Percentiles rank a stretch among this genome's conserved stretches.
Conservation (phyloP, 257 asterid species). For the Solanum sparsipilum region DNA sequence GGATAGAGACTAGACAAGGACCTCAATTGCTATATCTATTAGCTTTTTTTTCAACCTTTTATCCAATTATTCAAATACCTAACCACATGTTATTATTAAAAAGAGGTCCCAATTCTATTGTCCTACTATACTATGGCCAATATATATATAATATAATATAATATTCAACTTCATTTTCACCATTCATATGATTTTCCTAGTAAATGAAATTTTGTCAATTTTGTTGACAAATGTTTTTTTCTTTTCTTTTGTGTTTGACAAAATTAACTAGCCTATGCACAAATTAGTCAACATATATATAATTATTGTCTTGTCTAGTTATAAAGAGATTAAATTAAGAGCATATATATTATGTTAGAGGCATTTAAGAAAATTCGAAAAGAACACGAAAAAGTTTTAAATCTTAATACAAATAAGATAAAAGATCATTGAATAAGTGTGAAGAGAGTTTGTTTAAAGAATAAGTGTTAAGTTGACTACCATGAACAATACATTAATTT, state of each 20-base stretch:
- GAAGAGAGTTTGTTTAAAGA: background rate
- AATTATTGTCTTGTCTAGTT: background rate
- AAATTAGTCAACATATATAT: background rate
- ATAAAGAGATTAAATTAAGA: background rate
- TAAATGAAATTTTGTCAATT: background rate
- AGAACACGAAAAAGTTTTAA: background rate
- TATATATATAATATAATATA: background rate
- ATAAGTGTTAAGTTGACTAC: background rate
- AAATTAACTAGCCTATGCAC: background rate
- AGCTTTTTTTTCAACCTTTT: background rate
- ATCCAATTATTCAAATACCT: conserved; percentile 2
- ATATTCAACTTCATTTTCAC: background rate
- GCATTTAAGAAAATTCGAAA: background rate
- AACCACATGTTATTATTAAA: background rate
- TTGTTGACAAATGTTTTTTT: background rate
- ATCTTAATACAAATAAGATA: background rate
- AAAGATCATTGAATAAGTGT: background rate
- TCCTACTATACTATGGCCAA: background rate
- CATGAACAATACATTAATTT: background rate
- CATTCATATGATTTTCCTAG: background rate
- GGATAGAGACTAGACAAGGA: conserved; percentile 25
- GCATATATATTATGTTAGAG: background rate
- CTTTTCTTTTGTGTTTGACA: background rate
- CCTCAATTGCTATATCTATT: background rate
- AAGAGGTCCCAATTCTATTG: background rate